These are phyloP conservation scores for Blepharisma stoltei DNA, from an alignment of 73 alveolate species.

Conservation along the genomic window DNA sequence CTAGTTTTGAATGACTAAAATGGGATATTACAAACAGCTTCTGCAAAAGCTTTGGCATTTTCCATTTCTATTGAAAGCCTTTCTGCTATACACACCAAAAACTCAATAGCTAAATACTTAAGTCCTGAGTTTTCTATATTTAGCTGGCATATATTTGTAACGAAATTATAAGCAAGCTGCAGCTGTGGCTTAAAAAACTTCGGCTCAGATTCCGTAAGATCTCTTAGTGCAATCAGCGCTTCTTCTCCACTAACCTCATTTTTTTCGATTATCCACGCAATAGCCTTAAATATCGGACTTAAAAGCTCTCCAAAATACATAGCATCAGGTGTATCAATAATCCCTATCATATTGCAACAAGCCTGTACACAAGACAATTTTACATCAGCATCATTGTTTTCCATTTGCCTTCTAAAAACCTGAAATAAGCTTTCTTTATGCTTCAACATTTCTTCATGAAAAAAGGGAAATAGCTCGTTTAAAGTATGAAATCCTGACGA, in stretches of 20 bases:
- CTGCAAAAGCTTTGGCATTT: conserved; percentile 42
- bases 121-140: conserved; percentile 52
- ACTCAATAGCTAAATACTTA: conserved; percentile 61
- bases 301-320: conserved; percentile 54
- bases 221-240: conserved; percentile 66
- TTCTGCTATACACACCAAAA: conserved; percentile 56
- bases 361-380: conserved; percentile 45
- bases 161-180: conserved; percentile 51
- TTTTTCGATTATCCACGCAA: conserved; percentile 45
- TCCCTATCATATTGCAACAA: conserved; percentile 40
- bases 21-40: conserved; percentile 44
- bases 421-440: background rate
- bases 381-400: conserved; percentile 48
- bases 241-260: conserved; percentile 72
- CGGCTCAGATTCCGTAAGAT: conserved; percentile 80
- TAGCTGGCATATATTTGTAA: conserved; percentile 50
- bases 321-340: conserved; percentile 62
- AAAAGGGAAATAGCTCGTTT: conserved; percentile 10
- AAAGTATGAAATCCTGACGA: conserved; percentile 19
- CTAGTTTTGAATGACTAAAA: too few species aligned
- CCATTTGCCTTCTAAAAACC: conserved; percentile 46
- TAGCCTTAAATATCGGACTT: conserved; percentile 59
- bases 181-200: conserved; percentile 66
- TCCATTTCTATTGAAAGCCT: conserved; percentile 45
- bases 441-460: conserved; percentile 3